A percentile compares a stretch with the other conserved stretches of the same genome.
phyloP scores from a whole-genome alignment of 2,329 filamentous ascomycete genomes.

The Paecilomyces fulvus region DNA sequence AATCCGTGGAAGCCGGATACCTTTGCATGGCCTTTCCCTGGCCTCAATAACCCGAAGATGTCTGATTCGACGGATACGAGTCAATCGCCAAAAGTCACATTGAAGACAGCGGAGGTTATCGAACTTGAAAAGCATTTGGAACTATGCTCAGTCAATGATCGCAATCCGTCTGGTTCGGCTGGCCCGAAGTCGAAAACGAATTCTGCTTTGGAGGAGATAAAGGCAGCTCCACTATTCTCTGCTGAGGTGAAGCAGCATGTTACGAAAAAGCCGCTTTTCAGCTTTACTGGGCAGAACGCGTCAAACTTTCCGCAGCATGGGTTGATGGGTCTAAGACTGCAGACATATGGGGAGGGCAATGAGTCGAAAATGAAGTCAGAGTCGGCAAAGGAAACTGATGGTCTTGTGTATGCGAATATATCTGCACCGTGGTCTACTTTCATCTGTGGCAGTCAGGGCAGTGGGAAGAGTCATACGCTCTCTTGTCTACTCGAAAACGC shows the following conservation, averaged over 20 bases:
- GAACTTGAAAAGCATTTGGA: neutral
- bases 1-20: neutral
- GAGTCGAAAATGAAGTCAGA: conserved; percentile 1
- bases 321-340: conserved; percentile 12
- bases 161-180: conserved; percentile 14
- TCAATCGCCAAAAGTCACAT: neutral
- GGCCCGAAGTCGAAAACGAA: neutral
- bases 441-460: conserved; percentile 56
- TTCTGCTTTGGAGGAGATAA: conserved; percentile 7
- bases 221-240: conserved; percentile 10
- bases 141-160: conserved; percentile 8
- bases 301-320: conserved; percentile 16
- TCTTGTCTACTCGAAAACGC: conserved; percentile 47
- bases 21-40: neutral
- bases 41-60: neutral
- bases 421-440: conserved; percentile 51
- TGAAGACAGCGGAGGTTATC: neutral
- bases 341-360: conserved; percentile 7
- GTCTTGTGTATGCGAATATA: conserved; percentile 38
- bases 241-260: conserved; percentile 2
- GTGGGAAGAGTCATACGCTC: conserved; percentile 54
- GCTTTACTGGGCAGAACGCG: neutral
- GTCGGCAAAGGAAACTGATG: conserved; percentile 4
- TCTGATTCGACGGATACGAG: neutral
- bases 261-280: neutral